Evolutionary conservation across 306 rosid species (phyloP), one percentile per base, ranked within the genome.

Genomic region (Pueraria montana): DNA sequence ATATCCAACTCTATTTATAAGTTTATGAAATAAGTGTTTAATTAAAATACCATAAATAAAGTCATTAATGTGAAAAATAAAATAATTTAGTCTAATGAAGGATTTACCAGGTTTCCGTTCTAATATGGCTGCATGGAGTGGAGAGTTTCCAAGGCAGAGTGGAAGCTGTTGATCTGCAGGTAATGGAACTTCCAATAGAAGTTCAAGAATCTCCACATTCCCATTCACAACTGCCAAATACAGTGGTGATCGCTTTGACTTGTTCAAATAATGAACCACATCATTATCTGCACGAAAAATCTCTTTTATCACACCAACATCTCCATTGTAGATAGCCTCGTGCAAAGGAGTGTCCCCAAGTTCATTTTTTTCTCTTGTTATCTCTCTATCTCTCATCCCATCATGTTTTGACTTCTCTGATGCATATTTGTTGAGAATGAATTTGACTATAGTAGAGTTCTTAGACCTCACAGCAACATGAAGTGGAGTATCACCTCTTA

Each of bases 341-440:
- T 88, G 91, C 59, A 82, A 30, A 18, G 82, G 72, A 2, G 89
- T 85, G 12, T 72, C 66, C 1, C 76, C 79, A 20, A 32, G 21
- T 4, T 46, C 13, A 67, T 85, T 88, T 2, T 6, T 36, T 14
- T 27, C 20, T 62, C 40, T 62, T 14, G 68, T 27, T 27, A 27
- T 27, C 32, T 27, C 32, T 27, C 3, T 36, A 6, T 36, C 40
- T 36, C 6, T 36, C 40, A 36, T 36, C 6, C 7, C 40, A 3
- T 36, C 45, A 40, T 40, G 45, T 8, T 8, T 40, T 40, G 45
- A 40, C 45, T 40, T 40, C 45, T 8, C 45, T 40, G 2, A 1
- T 1, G 11, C 10, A 40, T 40, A 40, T 7, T 1, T 1, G 1
- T 11, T 8, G 45, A 40, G 45, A 40, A 40, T 40, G 45, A 40